These are phyloP conservation scores for Xerocomus minutiporus DNA, from an alignment of 1,284 basidiomycete species.

Conservation along the genomic window DNA sequence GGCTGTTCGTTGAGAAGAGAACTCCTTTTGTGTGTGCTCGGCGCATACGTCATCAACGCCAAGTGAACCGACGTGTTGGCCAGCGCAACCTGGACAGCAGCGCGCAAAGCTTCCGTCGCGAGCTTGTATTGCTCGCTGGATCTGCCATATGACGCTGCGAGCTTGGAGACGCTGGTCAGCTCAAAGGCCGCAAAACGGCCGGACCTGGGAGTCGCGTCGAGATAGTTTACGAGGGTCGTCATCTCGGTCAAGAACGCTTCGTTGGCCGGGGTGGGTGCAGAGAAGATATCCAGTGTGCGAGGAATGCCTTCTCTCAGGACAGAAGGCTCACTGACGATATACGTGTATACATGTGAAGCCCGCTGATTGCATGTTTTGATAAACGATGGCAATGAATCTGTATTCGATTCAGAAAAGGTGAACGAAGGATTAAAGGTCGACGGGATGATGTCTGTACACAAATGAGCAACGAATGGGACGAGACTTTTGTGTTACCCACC, in stretches of 20 bases:
- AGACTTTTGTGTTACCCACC: constrained; percentile 38
- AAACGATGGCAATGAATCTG: constrained; percentile 38
- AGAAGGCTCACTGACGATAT: constrained; percentile 39
- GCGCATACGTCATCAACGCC: constrained; percentile 49
- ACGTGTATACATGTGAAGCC: constrained; percentile 54
- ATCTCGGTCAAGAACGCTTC: constrained; percentile 41
- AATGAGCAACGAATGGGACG: constrained; percentile 1
- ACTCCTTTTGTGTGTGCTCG: constrained; percentile 33
- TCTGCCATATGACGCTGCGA: constrained; percentile 45
- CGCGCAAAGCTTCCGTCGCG: constrained; percentile 42
- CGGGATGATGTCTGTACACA: constrained; percentile 46
- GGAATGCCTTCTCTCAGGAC: constrained; percentile 29
- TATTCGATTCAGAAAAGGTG: constrained; percentile 20
- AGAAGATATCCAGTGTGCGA: constrained; percentile 42
- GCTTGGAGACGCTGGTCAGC: constrained; percentile 45
- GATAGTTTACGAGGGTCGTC: constrained; percentile 45
- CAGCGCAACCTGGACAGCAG: constrained; percentile 41
- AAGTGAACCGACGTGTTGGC: constrained; percentile 41
- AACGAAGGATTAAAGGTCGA: constrained; percentile 44
- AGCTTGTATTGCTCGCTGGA: constrained; percentile 52
- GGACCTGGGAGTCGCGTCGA: constrained; percentile 38
- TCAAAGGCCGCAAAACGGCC: constrained; percentile 60
- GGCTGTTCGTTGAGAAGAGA: constrained; percentile 42
- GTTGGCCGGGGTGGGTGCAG: constrained; percentile 36
- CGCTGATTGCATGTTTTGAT: constrained; percentile 54